Evolutionary conservation across 768 basidiomycete genomes (phyloP).

Genomic region (Leccinellum albellum): DNA sequence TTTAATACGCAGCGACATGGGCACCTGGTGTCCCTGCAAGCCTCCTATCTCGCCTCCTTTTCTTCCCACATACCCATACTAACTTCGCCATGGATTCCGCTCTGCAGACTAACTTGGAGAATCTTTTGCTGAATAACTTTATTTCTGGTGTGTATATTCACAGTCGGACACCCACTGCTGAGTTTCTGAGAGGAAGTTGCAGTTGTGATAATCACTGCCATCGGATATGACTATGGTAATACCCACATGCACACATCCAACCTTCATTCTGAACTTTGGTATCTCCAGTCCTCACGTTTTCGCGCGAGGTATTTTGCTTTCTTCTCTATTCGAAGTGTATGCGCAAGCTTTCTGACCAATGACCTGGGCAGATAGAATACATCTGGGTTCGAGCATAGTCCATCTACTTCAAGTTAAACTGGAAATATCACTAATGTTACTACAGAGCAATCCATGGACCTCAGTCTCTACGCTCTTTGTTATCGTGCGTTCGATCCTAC

Average conservation of each 20-base stretch:
- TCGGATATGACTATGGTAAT: not conserved
- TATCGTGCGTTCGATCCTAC: constrained; percentile 4
- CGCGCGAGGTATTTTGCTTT: constrained; percentile 5
- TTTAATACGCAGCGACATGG: not conserved
- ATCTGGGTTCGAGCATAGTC: constrained; percentile 9
- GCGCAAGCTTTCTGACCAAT: not conserved
- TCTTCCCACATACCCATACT: not conserved
- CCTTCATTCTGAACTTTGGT: not conserved
- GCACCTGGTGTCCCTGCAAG: not conserved
- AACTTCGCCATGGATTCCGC: not conserved
- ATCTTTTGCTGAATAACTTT: not conserved
- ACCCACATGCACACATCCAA: not conserved
- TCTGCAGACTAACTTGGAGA: not conserved
- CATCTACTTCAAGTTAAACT: not conserved
- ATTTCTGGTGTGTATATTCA: not conserved
- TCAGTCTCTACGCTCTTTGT: constrained; percentile 9
- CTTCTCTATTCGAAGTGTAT: not conserved
- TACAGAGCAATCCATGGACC: constrained; percentile 6
- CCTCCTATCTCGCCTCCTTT: not conserved
- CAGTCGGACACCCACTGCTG: not conserved
- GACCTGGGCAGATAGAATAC: constrained; percentile 6
- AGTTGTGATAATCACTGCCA: not conserved
- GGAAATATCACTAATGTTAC: not conserved
- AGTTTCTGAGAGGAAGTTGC: not conserved
- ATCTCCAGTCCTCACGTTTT: constrained; percentile 7